These are phyloP conservation scores for Podospora anserina DNA, from an alignment of 495 filamentous ascomycete species.

Conservation along the genomic window DNA sequence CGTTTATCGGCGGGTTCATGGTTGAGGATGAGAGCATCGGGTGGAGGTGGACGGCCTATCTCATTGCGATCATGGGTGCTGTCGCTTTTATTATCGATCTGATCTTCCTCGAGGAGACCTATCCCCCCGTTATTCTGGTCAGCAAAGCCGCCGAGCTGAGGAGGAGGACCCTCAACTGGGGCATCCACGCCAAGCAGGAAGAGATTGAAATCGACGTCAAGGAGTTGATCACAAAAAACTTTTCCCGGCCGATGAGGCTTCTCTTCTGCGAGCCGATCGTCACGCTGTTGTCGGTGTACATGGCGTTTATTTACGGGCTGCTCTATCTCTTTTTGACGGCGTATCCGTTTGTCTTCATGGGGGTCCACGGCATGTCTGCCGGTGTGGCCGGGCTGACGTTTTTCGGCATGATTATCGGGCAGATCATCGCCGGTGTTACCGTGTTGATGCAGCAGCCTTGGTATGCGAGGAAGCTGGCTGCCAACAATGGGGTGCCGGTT, in stretches of 20 bases:
- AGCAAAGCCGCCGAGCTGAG: constrained; percentile 74
- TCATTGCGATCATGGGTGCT: constrained; percentile 71
- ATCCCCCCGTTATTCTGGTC: constrained; percentile 76
- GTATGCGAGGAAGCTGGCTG: constrained; percentile 65
- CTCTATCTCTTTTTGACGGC: constrained; percentile 80
- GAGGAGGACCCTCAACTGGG: constrained; percentile 83
- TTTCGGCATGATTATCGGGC: constrained; percentile 75
- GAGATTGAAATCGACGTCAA: constrained; percentile 83
- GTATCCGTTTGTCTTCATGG: constrained; percentile 75
- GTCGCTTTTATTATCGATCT: constrained; percentile 65
- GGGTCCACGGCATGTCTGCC: constrained; percentile 61
- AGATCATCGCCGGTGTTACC: constrained; percentile 62
- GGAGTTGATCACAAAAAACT: constrained; percentile 80
- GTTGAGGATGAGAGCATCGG: constrained; percentile 57
- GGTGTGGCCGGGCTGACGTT: constrained; percentile 73
- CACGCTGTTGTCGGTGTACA: constrained; percentile 68
- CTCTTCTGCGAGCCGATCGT: constrained; percentile 81
- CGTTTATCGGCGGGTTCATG: constrained; percentile 84
- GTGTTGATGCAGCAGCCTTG: constrained; percentile 65
- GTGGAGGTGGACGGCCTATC: constrained; percentile 86
- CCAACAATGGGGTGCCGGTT: constrained; percentile 68
- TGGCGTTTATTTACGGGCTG: constrained; percentile 76
- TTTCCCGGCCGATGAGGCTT: constrained; percentile 73
- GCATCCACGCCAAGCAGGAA: constrained; percentile 90
- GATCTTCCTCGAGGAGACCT: constrained; percentile 76